Percentiles rank a stretch among this genome's conserved stretches.
Conservation (phyloP, 805 yeast species). For the Blastobotrys attinorum region DNA sequence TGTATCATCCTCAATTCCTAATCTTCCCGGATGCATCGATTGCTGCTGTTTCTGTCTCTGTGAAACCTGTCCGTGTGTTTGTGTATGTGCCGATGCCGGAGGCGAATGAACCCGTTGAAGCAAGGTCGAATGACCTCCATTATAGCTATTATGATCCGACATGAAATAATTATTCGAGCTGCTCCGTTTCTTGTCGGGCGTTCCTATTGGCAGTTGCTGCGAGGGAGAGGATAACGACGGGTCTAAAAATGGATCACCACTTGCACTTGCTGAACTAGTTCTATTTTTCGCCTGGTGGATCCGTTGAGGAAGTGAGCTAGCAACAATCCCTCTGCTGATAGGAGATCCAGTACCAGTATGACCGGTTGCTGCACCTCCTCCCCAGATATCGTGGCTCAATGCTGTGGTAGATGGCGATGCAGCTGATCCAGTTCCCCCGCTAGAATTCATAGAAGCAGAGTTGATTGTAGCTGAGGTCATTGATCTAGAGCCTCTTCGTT, state of each 20-base stretch:
- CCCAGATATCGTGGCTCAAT: background rate
- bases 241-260: background rate
- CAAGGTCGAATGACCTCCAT: too few species aligned
- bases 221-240: background rate
- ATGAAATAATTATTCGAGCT: too few species aligned
- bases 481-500: slow-evolving; percentile 33
- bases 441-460: background rate
- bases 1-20: slow-evolving; percentile 16
- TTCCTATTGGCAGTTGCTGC: slow-evolving; percentile 13
- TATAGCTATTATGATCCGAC: too few species aligned
- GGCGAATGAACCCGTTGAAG: too few species aligned
- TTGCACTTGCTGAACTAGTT: background rate
- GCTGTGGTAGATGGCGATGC: too few species aligned
- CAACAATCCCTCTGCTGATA: background rate
- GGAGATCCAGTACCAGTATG: background rate
- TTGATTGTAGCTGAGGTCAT: too few species aligned
- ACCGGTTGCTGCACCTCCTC: too few species aligned
- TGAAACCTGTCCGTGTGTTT: too few species aligned
- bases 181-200: slow-evolving; percentile 11
- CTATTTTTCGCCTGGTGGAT: background rate
- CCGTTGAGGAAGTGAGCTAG: background rate
- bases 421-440: too few species aligned
- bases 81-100: too few species aligned
- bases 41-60: too few species aligned
- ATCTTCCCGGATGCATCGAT: too few species aligned